These are phyloP conservation scores for Solanum peruvianum DNA, from an alignment of 257 asterid genomes.

Conservation along the genomic window DNA sequence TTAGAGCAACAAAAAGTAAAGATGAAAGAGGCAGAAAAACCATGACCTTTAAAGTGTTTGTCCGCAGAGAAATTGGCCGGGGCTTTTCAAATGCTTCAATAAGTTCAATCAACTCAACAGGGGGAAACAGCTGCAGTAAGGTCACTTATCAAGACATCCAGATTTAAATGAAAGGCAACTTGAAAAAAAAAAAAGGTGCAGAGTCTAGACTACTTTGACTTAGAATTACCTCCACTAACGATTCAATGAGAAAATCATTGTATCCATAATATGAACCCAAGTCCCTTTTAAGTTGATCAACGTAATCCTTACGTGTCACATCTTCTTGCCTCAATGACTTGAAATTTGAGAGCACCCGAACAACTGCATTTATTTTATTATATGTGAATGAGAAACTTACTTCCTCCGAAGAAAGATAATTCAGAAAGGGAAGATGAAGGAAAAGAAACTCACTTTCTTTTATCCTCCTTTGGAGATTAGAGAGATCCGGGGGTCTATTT, in stretches of 20 bases:
- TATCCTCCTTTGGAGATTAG: constrained; percentile 69
- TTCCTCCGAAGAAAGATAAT: not conserved
- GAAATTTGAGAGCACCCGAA: constrained; percentile 71
- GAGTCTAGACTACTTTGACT: not conserved
- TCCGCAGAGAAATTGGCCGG: constrained; percentile 72
- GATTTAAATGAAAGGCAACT: not conserved
- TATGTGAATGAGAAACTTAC: not conserved
- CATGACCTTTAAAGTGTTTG: constrained; percentile 81
- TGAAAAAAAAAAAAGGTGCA: not conserved
- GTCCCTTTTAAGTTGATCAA: constrained; percentile 65
- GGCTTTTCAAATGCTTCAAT: constrained; percentile 95
- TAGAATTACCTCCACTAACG: constrained; percentile 63
- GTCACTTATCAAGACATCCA: not conserved
- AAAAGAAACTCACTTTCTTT: constrained; percentile 56
- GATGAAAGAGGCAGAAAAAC: not conserved
- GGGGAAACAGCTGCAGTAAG: constrained; percentile 66
- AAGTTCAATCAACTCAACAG: constrained; percentile 84
- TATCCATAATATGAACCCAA: constrained; percentile 73
- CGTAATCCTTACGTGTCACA: constrained; percentile 57
- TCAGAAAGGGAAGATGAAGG: not conserved
- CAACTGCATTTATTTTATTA: constrained; percentile 45
- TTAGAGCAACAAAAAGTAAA: not conserved
- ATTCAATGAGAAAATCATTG: constrained; percentile 73
- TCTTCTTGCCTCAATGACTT: constrained; percentile 69
- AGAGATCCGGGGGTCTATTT: constrained; percentile 74